These are phyloP conservation scores for Breviolum minutum DNA, from an alignment of 73 alveolate genomes.

Conservation along the genomic window DNA sequence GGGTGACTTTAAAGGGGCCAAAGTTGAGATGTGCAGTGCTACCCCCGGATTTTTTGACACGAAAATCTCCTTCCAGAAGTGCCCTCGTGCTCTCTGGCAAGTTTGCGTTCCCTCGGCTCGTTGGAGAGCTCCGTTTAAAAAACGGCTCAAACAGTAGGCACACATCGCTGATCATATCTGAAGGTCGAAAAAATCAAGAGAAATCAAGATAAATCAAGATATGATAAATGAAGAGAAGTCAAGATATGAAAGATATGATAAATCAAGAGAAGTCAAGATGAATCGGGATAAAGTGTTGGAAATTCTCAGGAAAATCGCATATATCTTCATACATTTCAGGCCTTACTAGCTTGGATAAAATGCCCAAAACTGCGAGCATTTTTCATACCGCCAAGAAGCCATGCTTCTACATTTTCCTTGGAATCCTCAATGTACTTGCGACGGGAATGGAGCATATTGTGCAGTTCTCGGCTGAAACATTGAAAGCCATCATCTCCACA, in stretches of 20 bases:
- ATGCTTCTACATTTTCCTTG: constrained; percentile 71
- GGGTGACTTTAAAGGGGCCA: too few species aligned
- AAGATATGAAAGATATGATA: too few species aligned
- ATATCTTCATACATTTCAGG: neutral
- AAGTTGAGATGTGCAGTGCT: too few species aligned
- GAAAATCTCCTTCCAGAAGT: neutral
- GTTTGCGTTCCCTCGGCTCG: constrained; percentile 62
- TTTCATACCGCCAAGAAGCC: neutral
- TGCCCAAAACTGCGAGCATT: neutral
- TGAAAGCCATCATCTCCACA: constrained; percentile 79
- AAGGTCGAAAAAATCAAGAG: neutral
- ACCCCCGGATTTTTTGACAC: too few species aligned
- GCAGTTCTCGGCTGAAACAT: constrained; percentile 76
- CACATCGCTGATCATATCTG: too few species aligned
- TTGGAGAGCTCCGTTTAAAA: too few species aligned
- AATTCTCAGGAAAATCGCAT: neutral
- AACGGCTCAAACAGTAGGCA: too few species aligned
- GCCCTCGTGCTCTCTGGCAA: constrained; percentile 57
- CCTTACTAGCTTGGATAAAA: neutral
- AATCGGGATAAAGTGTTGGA: neutral
- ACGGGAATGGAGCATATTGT: constrained; percentile 43
- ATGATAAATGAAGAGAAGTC: too few species aligned
- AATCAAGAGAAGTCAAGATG: too few species aligned
- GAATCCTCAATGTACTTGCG: constrained; percentile 85
- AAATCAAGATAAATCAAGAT: too few species aligned